Evolutionary conservation across 257 asterid genomes (phyloP).

Genomic region (Solanum tarapatanum): DNA sequence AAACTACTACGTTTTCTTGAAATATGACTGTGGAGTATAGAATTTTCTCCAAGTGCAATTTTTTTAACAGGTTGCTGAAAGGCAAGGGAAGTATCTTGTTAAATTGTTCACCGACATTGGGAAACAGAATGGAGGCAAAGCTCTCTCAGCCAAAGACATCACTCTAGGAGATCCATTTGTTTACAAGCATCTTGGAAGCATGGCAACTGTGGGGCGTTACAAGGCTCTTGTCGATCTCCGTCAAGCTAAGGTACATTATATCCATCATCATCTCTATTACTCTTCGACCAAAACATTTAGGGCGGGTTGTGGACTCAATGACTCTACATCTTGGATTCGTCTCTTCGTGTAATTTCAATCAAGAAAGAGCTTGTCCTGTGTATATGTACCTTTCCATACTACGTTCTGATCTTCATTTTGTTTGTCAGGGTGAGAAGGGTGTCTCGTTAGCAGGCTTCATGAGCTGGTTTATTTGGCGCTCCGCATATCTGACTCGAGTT

Average conservation of each 20-base stretch:
- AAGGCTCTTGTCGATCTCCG: slow-evolving; percentile 87
- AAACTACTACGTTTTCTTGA: neutral
- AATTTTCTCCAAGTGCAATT: neutral
- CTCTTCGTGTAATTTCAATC: neutral
- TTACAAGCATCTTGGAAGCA: slow-evolving; percentile 79
- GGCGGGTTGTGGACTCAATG: neutral
- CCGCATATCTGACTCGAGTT: slow-evolving; percentile 77
- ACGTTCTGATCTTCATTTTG: neutral
- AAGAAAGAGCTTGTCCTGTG: neutral
- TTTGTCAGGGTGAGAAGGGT: slow-evolving; percentile 54
- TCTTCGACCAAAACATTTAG: neutral
- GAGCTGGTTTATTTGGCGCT: slow-evolving; percentile 84
- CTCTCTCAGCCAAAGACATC: slow-evolving; percentile 42
- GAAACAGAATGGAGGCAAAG: slow-evolving; percentile 57
- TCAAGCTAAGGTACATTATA: slow-evolving; percentile 52
- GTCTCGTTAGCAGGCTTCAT: slow-evolving; percentile 54
- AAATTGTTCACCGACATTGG: slow-evolving; percentile 45
- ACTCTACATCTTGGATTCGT: neutral
- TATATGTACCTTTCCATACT: neutral
- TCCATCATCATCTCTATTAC: neutral
- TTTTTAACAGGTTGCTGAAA: slow-evolving; percentile 68
- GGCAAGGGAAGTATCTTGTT: slow-evolving; percentile 83
- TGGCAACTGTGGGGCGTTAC: slow-evolving; percentile 91
- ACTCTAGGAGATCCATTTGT: slow-evolving; percentile 72
- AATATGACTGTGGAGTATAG: neutral